Percentiles rank a stretch among this genome's conserved stretches.
Conservation (phyloP, 805 yeast species). For the Kuraishia floccosa region DNA sequence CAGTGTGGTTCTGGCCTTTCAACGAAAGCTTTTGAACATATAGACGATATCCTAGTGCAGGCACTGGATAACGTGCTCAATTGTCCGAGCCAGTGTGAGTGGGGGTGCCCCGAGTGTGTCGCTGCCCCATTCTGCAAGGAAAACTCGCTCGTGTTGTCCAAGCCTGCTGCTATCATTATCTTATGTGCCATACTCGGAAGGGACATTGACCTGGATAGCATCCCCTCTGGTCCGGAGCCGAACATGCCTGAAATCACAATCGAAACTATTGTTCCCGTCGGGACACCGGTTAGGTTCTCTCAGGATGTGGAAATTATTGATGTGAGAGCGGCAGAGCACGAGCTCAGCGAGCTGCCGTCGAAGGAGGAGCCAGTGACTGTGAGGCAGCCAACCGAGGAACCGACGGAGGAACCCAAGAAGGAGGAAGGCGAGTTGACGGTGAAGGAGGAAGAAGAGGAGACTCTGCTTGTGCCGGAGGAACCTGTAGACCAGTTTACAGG, state of each 20-base stretch:
- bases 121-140: constrained; percentile 78
- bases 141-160: constrained; percentile 71
- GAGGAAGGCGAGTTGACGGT: constrained; percentile 2
- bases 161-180: constrained; percentile 71
- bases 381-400: background rate
- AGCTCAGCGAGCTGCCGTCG: constrained; percentile 7
- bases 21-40: constrained; percentile 67
- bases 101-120: constrained; percentile 81
- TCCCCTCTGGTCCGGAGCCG: constrained; percentile 64
- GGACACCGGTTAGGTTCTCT: constrained; percentile 42
- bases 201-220: constrained; percentile 31
- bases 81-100: constrained; percentile 57
- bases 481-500: too few relatives aligned
- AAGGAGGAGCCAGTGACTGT: constrained; percentile 11
- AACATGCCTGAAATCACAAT: constrained; percentile 58
- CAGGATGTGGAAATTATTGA: constrained; percentile 47
- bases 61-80: constrained; percentile 46
- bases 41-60: constrained; percentile 50
- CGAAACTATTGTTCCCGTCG: constrained; percentile 57
- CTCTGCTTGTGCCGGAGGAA: background rate
- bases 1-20: constrained; percentile 70
- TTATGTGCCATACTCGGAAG: constrained; percentile 50
- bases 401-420: background rate
- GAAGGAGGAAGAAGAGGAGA: constrained; percentile 1
- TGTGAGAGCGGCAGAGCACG: constrained; percentile 15